Evolutionary conservation across 225 moss, liverwort and hornwort genomes (phyloP).

Genomic region (Lunularia cruciata): DNA sequence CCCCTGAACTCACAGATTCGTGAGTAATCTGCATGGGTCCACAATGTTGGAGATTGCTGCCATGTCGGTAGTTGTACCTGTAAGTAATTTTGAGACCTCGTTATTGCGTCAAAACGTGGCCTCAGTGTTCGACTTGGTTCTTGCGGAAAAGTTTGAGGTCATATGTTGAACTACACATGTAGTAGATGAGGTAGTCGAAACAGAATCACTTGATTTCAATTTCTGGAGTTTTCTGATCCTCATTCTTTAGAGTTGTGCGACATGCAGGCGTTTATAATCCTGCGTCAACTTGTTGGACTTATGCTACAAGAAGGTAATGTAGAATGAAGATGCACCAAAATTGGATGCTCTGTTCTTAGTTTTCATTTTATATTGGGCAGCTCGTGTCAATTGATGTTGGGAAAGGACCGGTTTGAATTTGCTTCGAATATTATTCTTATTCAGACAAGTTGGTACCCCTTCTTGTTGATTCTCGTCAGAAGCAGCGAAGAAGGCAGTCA

Average conservation of each 20-base stretch:
- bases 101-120: not conserved
- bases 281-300: slow-evolving; percentile 59
- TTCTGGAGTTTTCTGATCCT: not conserved
- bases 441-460: not conserved
- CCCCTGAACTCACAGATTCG: slow-evolving; percentile 49
- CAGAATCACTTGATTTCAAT: not conserved
- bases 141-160: not conserved
- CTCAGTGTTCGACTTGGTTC: not conserved
- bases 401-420: not conserved
- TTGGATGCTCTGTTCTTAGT: not conserved
- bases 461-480: not conserved
- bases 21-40: slow-evolving; percentile 87
- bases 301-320: slow-evolving; percentile 34
- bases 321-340: not conserved
- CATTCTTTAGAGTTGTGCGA: not conserved
- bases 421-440: too few species aligned
- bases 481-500: slow-evolving; percentile 15
- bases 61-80: slow-evolving; percentile 72
- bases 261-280: slow-evolving; percentile 70
- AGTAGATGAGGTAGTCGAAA: not conserved
- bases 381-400: not conserved
- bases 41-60: slow-evolving; percentile 83
- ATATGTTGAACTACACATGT: not conserved
- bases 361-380: not conserved
- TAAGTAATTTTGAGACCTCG: slow-evolving; percentile 18